phyloP scores from a whole-genome alignment of 176 grass and related monocot species.

The Rhipidocladum racemiflorum region DNA sequence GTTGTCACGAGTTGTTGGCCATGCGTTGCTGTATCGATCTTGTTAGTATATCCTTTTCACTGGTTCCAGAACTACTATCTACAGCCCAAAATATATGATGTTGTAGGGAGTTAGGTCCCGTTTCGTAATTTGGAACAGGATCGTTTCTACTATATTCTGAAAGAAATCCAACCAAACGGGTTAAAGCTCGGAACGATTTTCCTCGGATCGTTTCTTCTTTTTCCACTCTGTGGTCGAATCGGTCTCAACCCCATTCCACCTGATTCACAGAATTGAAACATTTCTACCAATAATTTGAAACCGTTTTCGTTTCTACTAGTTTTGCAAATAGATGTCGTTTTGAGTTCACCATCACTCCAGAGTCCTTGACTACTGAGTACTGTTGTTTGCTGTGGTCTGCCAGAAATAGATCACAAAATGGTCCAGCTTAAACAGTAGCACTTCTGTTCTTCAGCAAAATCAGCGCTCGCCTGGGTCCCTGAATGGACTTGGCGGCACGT shows the following conservation, averaged over 20 bases:
- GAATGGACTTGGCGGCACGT: background rate
- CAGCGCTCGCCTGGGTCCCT: background rate
- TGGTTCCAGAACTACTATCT: background rate
- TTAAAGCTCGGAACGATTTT: too few species aligned
- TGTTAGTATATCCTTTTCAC: too few species aligned
- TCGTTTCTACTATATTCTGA: too few species aligned
- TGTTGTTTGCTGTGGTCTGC: background rate
- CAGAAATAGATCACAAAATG: background rate
- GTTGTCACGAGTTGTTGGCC: background rate
- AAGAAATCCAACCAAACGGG: too few species aligned
- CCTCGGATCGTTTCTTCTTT: too few species aligned
- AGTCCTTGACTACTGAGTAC: background rate
- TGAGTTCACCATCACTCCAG: background rate
- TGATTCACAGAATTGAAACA: too few species aligned
- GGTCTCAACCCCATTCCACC: too few species aligned
- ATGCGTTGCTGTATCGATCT: background rate
- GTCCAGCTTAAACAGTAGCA: background rate
- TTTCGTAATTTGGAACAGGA: too few species aligned
- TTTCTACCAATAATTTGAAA: too few species aligned
- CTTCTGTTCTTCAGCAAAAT: background rate
- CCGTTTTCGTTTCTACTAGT: too few species aligned
- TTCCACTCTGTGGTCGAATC: too few species aligned
- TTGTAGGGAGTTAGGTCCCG: background rate
- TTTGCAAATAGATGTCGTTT: background rate
- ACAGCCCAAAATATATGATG: background rate